Evolutionary conservation across 768 basidiomycete genomes (phyloP).

Genomic region (Podaxis sp.): DNA sequence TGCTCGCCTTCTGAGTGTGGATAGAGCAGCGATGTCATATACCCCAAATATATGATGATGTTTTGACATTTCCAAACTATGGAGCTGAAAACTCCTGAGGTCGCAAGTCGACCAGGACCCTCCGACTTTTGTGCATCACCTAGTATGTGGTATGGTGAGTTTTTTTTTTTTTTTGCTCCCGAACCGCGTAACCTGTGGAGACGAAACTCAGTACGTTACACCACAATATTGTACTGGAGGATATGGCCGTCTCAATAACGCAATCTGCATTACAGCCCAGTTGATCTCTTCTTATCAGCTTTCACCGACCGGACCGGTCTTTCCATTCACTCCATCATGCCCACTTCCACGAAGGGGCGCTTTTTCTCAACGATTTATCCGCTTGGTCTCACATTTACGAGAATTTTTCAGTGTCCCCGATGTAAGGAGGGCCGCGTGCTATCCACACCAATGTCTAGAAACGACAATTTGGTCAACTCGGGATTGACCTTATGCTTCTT

Average conservation of each 20-base stretch:
- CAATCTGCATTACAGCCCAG: neutral
- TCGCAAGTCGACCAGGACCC: neutral
- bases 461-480: neutral
- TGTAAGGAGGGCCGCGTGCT: neutral
- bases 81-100: neutral
- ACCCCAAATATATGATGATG: conserved; percentile 7
- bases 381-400: neutral
- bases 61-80: neutral
- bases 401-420: neutral
- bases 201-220: neutral
- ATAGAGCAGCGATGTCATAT: conserved; percentile 42
- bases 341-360: neutral
- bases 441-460: neutral
- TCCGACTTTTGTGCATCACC: neutral
- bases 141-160: no score
- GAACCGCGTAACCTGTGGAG: no score
- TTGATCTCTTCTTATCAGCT: neutral
- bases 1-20: conserved; percentile 45
- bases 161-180: no score
- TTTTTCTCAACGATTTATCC: neutral
- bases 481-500: neutral
- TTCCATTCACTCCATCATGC: neutral
- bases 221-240: neutral
- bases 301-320: neutral
- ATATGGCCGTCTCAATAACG: neutral